A percentile compares a stretch with the other conserved stretches of the same genome.
These are phyloP conservation scores for Phyllachora maydis DNA, from an alignment of 2,329 filamentous ascomycete species.

Conservation along the genomic window DNA sequence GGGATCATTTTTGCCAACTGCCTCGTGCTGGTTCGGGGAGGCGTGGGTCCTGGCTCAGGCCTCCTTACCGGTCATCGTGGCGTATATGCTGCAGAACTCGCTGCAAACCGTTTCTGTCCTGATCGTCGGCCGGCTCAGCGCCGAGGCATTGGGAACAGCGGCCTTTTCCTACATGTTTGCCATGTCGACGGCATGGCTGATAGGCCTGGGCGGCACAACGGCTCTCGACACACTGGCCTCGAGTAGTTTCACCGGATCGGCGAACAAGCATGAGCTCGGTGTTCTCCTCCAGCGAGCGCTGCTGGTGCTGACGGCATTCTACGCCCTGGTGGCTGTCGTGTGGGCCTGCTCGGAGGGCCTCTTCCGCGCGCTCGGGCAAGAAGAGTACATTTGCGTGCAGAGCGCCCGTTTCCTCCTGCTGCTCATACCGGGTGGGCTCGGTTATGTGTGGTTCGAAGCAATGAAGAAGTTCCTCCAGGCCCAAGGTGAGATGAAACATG, in stretches of 20 bases:
- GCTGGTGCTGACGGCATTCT: slow-evolving; percentile 51
- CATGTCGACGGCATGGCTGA: slow-evolving; percentile 73
- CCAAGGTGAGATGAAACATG: too few species aligned
- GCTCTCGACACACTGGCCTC: slow-evolving; percentile 73
- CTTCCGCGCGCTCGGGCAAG: slow-evolving; percentile 57
- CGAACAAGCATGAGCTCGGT: slow-evolving; percentile 59
- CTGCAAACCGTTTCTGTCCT: slow-evolving; percentile 68
- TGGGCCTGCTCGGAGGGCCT: slow-evolving; percentile 60
- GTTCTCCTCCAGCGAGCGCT: slow-evolving; percentile 60
- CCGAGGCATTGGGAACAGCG: slow-evolving; percentile 60
- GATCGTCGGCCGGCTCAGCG: slow-evolving; percentile 59
- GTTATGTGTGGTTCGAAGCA: slow-evolving; percentile 73
- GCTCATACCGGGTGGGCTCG: slow-evolving; percentile 61
- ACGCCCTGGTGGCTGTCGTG: slow-evolving; percentile 48
- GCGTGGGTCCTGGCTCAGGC: slow-evolving; percentile 47
- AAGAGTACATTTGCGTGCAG: slow-evolving; percentile 54
- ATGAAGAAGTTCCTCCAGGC: slow-evolving; percentile 81
- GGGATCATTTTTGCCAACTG: too few species aligned
- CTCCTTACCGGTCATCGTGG: slow-evolving; percentile 60
- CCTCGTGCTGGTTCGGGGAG: slow-evolving; percentile 36
- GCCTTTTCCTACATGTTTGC: slow-evolving; percentile 91
- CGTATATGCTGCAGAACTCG: slow-evolving; percentile 72
- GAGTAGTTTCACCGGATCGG: slow-evolving; percentile 62
- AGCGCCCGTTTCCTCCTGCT: slow-evolving; percentile 53
- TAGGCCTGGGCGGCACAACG: slow-evolving; percentile 68